A percentile compares a stretch with the other conserved stretches of the same genome.
Evolutionary conservation across 2,329 filamentous ascomycete genomes (phyloP).

Genomic region (Tolypocladium endophyticum): DNA sequence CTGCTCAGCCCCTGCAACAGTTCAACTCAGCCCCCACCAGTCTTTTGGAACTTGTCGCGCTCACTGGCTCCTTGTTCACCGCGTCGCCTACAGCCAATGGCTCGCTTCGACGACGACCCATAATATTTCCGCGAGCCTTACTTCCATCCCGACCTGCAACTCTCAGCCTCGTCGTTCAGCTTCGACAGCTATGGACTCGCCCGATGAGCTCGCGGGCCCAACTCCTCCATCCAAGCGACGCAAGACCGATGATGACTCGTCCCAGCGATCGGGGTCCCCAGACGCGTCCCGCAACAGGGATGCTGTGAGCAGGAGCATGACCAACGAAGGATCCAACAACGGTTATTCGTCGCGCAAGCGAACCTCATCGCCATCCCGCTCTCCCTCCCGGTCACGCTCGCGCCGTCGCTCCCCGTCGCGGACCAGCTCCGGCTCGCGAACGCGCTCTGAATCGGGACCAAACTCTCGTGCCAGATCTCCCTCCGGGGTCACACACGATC

Average conservation of each 20-base stretch:
- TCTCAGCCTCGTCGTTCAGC: not conserved
- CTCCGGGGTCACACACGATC: conserved; percentile 12
- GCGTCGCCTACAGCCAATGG: not conserved
- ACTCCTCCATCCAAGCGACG: conserved; percentile 21
- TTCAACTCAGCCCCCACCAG: not conserved
- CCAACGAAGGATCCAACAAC: not conserved
- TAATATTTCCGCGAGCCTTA: conserved; percentile 4
- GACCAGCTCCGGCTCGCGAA: conserved; percentile 24
- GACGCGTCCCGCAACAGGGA: conserved; percentile 5
- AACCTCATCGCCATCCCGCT: not conserved
- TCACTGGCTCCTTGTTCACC: not conserved
- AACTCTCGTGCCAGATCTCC: conserved; percentile 20
- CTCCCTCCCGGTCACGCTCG: conserved; percentile 12
- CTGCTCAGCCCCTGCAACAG: not conserved
- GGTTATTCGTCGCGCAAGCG: not conserved
- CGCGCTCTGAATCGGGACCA: conserved; percentile 24
- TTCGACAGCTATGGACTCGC: conserved; percentile 16
- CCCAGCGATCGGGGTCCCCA: conserved; percentile 13
- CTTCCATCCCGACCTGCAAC: not conserved
- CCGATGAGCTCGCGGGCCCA: conserved; percentile 12
- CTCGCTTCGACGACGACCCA: conserved; percentile 2
- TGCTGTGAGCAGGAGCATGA: not conserved
- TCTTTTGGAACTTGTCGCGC: not conserved
- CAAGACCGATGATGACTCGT: conserved; percentile 19
- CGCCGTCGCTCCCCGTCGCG: conserved; percentile 18